A percentile compares a stretch with the other conserved stretches of the same genome.
phyloP scores from a whole-genome alignment of 805 yeast genomes.

The Yarrowia sp. region DNA sequence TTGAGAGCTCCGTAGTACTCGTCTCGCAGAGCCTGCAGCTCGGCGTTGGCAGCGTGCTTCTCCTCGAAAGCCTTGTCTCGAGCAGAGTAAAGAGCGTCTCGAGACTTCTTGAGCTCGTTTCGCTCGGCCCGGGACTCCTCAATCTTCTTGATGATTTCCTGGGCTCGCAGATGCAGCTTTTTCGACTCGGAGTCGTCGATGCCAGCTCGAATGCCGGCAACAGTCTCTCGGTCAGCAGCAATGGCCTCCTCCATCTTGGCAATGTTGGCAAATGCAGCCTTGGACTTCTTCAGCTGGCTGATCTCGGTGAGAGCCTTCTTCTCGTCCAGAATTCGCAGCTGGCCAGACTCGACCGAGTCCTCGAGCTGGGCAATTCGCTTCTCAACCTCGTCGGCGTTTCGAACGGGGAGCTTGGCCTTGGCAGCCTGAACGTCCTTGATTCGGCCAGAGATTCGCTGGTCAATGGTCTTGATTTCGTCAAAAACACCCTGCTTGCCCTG shows the following conservation, averaged over 20 bases:
- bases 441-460: conserved; percentile 68
- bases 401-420: conserved; percentile 65
- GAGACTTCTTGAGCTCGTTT: conserved; percentile 65
- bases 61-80: conserved; percentile 60
- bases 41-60: conserved; percentile 62
- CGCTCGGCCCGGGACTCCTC: conserved; percentile 60
- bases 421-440: conserved; percentile 68
- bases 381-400: conserved; percentile 41
- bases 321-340: conserved; percentile 85
- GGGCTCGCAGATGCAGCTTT: conserved; percentile 67
- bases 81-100: conserved; percentile 57
- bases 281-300: conserved; percentile 72
- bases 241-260: conserved; percentile 74
- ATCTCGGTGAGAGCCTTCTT: conserved; percentile 80
- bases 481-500: conserved; percentile 44
- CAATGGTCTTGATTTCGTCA: conserved; percentile 70
- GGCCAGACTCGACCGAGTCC: conserved; percentile 69
- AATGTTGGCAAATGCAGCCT: conserved; percentile 70
- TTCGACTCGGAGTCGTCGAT: conserved; percentile 53
- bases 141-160: conserved; percentile 57
- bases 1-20: conserved; percentile 74
- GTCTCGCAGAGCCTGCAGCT: conserved; percentile 63
- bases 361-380: conserved; percentile 50
- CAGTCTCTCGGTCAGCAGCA: conserved; percentile 72
- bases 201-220: conserved; percentile 68